phyloP scores from a whole-genome alignment of 352 stramenopile genomes.

The Globisporangium megalacanthum region DNA sequence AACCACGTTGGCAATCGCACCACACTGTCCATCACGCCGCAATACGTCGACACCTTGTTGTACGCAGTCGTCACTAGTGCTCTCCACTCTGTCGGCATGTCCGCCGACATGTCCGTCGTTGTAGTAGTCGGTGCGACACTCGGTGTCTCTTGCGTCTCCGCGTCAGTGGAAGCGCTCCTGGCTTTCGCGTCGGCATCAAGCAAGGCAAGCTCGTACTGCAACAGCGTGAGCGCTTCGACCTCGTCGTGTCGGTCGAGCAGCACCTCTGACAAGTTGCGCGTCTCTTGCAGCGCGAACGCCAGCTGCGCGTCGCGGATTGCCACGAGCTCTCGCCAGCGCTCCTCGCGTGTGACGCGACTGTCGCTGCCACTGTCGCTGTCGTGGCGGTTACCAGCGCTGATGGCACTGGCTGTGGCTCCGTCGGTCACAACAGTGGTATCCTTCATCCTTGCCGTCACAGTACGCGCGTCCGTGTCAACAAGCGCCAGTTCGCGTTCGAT shows the following conservation, averaged over 20 bases:
- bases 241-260: neutral
- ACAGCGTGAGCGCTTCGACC: neutral
- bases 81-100: neutral
- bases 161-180: neutral
- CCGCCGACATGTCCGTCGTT: no score
- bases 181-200: neutral
- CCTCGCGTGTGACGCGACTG: neutral
- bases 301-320: slow-evolving; percentile 2
- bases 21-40: neutral
- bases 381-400: no score
- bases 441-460: neutral
- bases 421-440: no score
- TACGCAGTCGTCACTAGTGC: neutral
- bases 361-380: neutral
- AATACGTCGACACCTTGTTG: neutral
- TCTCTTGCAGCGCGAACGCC: neutral
- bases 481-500: neutral
- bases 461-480: neutral
- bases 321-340: neutral
- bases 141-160: neutral
- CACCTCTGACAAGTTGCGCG: neutral
- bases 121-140: neutral
- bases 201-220: neutral
- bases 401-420: no score
- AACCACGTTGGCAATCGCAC: neutral